phyloP scores from a whole-genome alignment of 495 filamentous ascomycete genomes.

The Pseudomonodictys pantanalensis region DNA sequence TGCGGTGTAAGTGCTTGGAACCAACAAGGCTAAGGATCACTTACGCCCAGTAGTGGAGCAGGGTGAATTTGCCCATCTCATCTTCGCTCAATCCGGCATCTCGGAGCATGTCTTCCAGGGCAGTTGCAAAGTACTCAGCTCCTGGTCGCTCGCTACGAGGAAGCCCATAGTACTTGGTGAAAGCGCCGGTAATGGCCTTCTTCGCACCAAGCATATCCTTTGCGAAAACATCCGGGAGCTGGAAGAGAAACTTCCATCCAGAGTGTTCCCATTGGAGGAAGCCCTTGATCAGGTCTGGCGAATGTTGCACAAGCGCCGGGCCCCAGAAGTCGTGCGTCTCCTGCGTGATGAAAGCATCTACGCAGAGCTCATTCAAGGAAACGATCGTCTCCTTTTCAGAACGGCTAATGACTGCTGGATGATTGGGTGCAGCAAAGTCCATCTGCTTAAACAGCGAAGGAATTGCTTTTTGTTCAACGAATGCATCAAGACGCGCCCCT shows the following conservation, averaged over 20 bases:
- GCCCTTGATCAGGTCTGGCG: neutral
- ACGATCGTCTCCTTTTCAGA: neutral
- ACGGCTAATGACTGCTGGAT: neutral
- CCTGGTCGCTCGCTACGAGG: neutral
- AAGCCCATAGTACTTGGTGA: neutral
- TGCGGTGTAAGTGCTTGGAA: neutral
- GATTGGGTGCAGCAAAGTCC: neutral
- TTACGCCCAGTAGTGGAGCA: slow-evolving; percentile 22
- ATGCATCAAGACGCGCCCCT: neutral
- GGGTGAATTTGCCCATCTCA: neutral
- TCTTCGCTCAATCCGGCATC: neutral
- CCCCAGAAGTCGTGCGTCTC: neutral
- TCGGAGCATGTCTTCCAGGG: slow-evolving; percentile 4
- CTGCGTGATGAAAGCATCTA: neutral
- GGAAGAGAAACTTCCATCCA: slow-evolving; percentile 10
- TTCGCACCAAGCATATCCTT: slow-evolving; percentile 9
- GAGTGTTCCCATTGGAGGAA: slow-evolving; percentile 9
- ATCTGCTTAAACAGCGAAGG: neutral
- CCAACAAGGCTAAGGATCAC: neutral
- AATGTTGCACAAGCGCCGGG: neutral
- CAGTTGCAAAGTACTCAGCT: neutral
- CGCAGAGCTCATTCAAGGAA: neutral
- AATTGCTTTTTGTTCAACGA: neutral
- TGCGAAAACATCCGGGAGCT: neutral
- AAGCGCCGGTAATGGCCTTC: neutral